Percentiles rank a stretch among this genome's conserved stretches.
phyloP scores from a whole-genome alignment of 2,329 filamentous ascomycete species.

The Orbilia quercus region DNA sequence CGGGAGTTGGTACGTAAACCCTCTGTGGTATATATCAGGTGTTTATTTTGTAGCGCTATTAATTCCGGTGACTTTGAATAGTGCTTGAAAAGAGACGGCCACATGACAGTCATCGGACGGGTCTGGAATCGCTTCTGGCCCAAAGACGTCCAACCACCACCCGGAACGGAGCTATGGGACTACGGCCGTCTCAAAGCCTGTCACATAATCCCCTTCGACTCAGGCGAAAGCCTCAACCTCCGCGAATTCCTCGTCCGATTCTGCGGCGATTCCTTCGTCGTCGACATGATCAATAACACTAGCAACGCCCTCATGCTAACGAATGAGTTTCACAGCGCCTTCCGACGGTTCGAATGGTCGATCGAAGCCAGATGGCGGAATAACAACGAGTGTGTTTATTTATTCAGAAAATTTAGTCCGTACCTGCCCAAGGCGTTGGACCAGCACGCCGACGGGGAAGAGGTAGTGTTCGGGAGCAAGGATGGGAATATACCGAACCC shows the following conservation, averaged over 20 bases:
- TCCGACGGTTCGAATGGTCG: slow-evolving; percentile 50
- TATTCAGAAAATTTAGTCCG: slow-evolving; percentile 42
- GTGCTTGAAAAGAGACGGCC: slow-evolving; percentile 47
- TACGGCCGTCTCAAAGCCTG: slow-evolving; percentile 42
- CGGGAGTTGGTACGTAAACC: slow-evolving; percentile 32
- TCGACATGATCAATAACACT: slow-evolving; percentile 45
- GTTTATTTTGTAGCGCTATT: not conserved
- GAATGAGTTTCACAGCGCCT: slow-evolving; percentile 40
- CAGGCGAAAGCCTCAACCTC: slow-evolving; percentile 20
- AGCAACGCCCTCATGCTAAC: slow-evolving; percentile 51
- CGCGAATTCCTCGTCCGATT: slow-evolving; percentile 37
- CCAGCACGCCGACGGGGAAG: slow-evolving; percentile 36
- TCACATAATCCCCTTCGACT: slow-evolving; percentile 43
- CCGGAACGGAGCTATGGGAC: slow-evolving; percentile 47
- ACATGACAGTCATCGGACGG: slow-evolving; percentile 49
- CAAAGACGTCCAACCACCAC: slow-evolving; percentile 39
- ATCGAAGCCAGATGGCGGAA: slow-evolving; percentile 30
- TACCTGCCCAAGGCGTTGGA: slow-evolving; percentile 38
- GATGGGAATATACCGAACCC: slow-evolving; percentile 42
- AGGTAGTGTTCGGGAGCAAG: slow-evolving; percentile 32
- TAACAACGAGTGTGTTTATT: slow-evolving; percentile 18
- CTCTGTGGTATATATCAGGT: no score
- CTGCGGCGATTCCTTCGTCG: slow-evolving; percentile 40
- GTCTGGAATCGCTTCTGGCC: slow-evolving; percentile 53
- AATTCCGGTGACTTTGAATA: not conserved